Base-by-base conservation (phyloP, 208 protist genomes). In the Acanthamoeba sp. region DNA sequence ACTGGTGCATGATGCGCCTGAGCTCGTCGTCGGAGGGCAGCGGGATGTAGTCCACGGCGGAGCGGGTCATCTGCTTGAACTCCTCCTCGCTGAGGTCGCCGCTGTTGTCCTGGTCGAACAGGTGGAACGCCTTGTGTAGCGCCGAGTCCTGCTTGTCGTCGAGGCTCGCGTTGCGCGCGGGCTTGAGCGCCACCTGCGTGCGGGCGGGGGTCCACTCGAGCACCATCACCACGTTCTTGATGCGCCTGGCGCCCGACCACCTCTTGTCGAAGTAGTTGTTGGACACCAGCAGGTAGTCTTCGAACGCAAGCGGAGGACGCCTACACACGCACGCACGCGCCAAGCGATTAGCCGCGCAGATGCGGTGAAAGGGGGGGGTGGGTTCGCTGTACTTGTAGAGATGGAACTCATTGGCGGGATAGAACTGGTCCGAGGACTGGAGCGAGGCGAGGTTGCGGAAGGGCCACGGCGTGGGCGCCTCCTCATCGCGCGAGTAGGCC, bases 261-360 rank as follows among this genome's bases (percentile, higher is more conserved):
- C 96, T 88, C 55, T 97, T 94, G 20, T 98, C 97, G 96, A 98
- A 99, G 95, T 98, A 99, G 96, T 99, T 99, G 94, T 98, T 97
- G 55, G 98, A 98, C 29, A 99, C 89, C 66, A 98, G 94, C 66
- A 98, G 95, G 88, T 94, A 95, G 45, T 78, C 34, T 22, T 97
- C 93, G 64, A 99, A 98, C 34, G 88, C 57, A 34, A 99, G 91
- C 45, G 87, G 80, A 29, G 50, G 87, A 27, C 87, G 50, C 45
- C 73, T 84, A 32, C 40, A 42, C 45, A 50, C 45, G 45, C n/a
- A n/a, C n/a, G n/a, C n/a, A n/a, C n/a, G n/a, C n/a, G n/a, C n/a
- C n/a, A n/a, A n/a, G n/a, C n/a, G n/a, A n/a, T n/a, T n/a, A n/a
- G n/a, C n/a, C n/a, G n/a, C n/a, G n/a, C n/a, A n/a, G n/a, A n/a